Base-by-base conservation (phyloP, 2,329 filamentous ascomycete species). In the Polytolypa hystricis region DNA sequence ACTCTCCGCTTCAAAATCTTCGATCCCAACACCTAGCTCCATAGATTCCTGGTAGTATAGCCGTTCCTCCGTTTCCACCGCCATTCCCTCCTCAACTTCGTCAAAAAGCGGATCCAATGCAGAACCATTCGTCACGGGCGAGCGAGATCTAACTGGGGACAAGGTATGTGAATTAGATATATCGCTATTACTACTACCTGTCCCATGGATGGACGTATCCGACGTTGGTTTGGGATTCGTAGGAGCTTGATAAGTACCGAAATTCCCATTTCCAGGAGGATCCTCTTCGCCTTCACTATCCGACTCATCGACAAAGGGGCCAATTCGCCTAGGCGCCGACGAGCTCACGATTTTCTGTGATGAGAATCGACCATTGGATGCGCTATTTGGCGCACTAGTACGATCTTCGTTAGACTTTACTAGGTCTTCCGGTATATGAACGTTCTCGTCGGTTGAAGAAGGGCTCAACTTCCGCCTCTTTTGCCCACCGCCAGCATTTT, bases 211-310 rank as follows among this genome's bases (percentile, higher is more conserved):
- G n/a, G n/a, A n/a, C n/a, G n/a, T n/a, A n/a, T n/a, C n/a, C n/a
- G n/a, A n/a, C n/a, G n/a, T n/a, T n/a, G n/a, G n/a, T n/a, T n/a
- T n/a, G n/a, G n/a, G n/a, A n/a, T n/a, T n/a, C n/a, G n/a, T n/a
- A n/a, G n/a, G n/a, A n/a, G n/a, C n/a, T n/a, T n/a, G n/a, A n/a
- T n/a, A n/a, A n/a, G n/a, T n/a, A n/a, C n/a, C n/a, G n/a, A n/a
- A n/a, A n/a, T n/a, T n/a, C n/a, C n/a, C n/a, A n/a, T n/a, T n/a
- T n/a, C 11, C 15, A 30, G 8, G 58, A 53, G 72, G 69, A 45
- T 72, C 73, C 51, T 73, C 73, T 47, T 61, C 63, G 5, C 70
- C 63, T 35, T 79, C 74, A 27, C 67, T 74, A 37, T 78, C 74
- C 1, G 66, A 67, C 19, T 64, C 60, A 32, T 63, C 59, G 26